Evolutionary conservation across 441 rosid genomes (phyloP), one percentile per base, ranked within the genome.

Genomic region (Kokia cookei): DNA sequence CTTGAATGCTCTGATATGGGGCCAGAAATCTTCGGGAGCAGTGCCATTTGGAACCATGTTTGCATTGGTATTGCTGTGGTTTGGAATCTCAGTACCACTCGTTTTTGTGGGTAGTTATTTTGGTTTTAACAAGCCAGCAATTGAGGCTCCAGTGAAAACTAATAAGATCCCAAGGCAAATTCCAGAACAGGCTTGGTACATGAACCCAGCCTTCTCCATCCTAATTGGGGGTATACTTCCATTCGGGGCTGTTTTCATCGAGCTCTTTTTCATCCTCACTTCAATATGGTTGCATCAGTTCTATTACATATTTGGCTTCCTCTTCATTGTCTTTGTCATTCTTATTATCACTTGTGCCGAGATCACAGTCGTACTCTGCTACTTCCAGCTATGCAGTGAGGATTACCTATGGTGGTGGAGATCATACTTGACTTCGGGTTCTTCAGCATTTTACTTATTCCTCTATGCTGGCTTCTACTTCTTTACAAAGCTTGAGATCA

Each of bases 341-440:
- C 88, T 95, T 57, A 72, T 95, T 13, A 73, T 95, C 66, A 95
- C 97, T 0, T 95, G 99, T 57, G 97, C 97, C 0, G 99, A 93
- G 90, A 95, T 95, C 89, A 89, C 93, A 0, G 70, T 95, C 6
- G 96, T 95, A 59, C 93, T 93, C 32, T 93, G 98, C 88, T 94
- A 94, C 85, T 94, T 94, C 83, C 99, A 93, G 71, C 89, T 93
- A 3, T 93, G 99, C 79, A 88, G 97, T 35, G 98, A 94, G 88
- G 98, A 94, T 81, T 93, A 94, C 76, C 84, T 78, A 2, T 94
- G 99, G 98, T 94, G 99, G 99, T 93, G 99, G 99, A 88, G 97
- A 72, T 89, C 99, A 13, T 94, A 93, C 84, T 77, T 94, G 75
- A 94, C 96, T 11, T 90, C 99, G 1, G 98, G 99, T 42, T 91